These are phyloP conservation scores for Pythium folliculosum DNA, from an alignment of 352 stramenopile genomes.

Conservation along the genomic window DNA sequence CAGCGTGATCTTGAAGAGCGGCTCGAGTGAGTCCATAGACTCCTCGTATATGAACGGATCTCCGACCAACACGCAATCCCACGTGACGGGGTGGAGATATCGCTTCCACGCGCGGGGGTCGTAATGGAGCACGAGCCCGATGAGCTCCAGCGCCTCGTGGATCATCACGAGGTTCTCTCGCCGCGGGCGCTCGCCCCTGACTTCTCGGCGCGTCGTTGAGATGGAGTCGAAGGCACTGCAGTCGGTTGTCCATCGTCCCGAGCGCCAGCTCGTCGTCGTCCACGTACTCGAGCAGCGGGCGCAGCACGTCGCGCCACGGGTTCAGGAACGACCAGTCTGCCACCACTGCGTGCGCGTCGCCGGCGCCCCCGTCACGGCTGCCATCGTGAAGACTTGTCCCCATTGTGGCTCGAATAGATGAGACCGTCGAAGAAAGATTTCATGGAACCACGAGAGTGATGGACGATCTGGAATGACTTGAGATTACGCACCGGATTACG, in stretches of 20 bases:
- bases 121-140: conserved; percentile 18
- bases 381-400: too few species aligned
- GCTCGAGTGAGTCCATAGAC: conserved; percentile 1
- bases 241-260: conserved; percentile 7
- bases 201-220: background rate
- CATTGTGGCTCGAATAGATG: too few species aligned
- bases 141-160: conserved; percentile 13
- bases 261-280: conserved; percentile 8
- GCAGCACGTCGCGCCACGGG: conserved; percentile 5
- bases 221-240: conserved; percentile 7
- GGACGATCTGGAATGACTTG: too few species aligned
- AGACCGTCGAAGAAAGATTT: too few species aligned
- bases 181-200: background rate
- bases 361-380: too few species aligned
- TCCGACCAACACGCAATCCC: background rate
- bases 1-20: conserved; percentile 3
- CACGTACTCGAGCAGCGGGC: background rate
- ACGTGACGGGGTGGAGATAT: conserved; percentile 6
- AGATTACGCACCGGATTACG: too few species aligned
- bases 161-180: background rate
- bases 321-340: conserved; percentile 27
- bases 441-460: too few species aligned
- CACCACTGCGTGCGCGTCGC: too few species aligned
- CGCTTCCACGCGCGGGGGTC: background rate
- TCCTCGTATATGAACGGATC: conserved; percentile 12